phyloP scores from a whole-genome alignment of 305 asterid genomes.

The Lippia alba region DNA sequence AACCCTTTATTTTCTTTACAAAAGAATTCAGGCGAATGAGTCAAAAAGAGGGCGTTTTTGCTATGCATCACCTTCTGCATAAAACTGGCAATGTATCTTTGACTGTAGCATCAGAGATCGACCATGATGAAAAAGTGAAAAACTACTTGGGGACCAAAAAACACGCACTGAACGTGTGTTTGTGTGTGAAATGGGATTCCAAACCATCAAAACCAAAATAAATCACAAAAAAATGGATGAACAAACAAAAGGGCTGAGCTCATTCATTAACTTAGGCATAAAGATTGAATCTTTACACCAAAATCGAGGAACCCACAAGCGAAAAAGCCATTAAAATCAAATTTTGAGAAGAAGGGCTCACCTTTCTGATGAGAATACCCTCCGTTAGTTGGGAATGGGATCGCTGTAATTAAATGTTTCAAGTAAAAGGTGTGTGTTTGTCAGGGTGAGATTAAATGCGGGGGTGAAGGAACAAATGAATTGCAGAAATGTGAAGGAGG shows the following conservation, averaged over 20 bases:
- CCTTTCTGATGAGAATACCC: conserved; percentile 34
- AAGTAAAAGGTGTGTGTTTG: not conserved
- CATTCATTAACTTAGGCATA: not conserved
- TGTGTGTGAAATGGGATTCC: conserved; percentile 24
- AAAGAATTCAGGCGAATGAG: conserved; percentile 31
- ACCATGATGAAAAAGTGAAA: not conserved
- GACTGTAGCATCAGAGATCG: conserved; percentile 35
- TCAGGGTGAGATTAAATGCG: conserved; percentile 7
- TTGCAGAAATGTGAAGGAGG: not conserved
- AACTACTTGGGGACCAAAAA: not conserved
- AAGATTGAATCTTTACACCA: not conserved
- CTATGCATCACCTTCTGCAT: conserved; percentile 41
- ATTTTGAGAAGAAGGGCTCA: conserved; percentile 1
- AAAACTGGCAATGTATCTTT: conserved; percentile 19
- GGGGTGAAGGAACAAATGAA: not conserved
- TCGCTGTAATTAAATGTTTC: not conserved
- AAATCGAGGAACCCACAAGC: not conserved
- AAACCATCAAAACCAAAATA: not conserved
- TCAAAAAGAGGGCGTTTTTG: conserved; percentile 37
- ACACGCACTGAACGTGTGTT: conserved; percentile 25
- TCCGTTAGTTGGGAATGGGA: conserved; percentile 3
- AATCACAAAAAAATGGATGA: not conserved
- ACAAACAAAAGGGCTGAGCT: not conserved
- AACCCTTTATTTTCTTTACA: conserved; percentile 1
- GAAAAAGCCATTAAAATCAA: not conserved